Base-by-base conservation (phyloP, 352 stramenopile genomes). In the Phytopythium boreale region DNA sequence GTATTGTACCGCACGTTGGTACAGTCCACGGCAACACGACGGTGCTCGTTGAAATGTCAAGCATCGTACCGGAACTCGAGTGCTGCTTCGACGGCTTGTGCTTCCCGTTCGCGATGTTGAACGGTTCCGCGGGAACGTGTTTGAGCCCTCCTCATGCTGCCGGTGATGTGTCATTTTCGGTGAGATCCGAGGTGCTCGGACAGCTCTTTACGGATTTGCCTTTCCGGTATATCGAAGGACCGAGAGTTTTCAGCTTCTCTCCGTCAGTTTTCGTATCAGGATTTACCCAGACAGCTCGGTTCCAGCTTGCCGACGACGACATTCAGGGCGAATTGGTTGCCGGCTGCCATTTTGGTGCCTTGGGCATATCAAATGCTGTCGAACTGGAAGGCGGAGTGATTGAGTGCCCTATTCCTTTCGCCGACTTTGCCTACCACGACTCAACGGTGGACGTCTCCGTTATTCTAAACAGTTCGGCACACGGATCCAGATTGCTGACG, bases 21-120 rank as follows among this genome's bases (percentile, higher is more conserved):
- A 26, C 68, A n/a, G 49, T 27, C 12, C 27, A 29, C 31, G 68
- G 67, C 39, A 71, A 64, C 22, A 82, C 68, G 11, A 39, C 4
- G 9, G 50, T 90, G 7, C 10, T n/a, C n/a, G 19, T 90, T 10
- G 26, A 34, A 22, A 76, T 74, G 4, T 31, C 58, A 11, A 26
- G 74, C 36, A 71, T 86, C 20, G 34, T 36, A 1, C 47, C 59
- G 17, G 59, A 66, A 0, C 77, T 82, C 66, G 57, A 56, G 2
- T 89, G 80, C 59, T 89, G 78, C 47, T 87, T 89, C 66, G 76
- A 49, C 7, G 55, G 56, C n/a, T 19, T 57, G 4, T 89, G 80
- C 49, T 51, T 64, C 19, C 63, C 57, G 17, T 29, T 82, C 2
- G n/a, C 20, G 12, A 12, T 64, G 17, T 11, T 64, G 14, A 74